phyloP scores from a whole-genome alignment of 306 rosid genomes.

The Begonia fuchsioides region DNA sequence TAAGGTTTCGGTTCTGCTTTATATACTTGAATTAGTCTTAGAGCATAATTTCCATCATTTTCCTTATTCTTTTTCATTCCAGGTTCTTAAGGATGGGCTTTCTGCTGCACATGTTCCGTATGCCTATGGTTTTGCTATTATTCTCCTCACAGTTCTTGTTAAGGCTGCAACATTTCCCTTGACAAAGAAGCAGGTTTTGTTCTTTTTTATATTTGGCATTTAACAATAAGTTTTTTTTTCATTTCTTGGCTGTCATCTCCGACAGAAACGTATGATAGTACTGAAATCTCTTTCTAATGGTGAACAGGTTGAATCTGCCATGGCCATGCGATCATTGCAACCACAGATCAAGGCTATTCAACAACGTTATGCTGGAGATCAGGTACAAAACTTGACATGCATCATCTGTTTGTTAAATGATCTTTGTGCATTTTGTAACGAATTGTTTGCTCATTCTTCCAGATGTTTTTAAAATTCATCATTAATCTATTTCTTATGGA shows the following conservation, averaged over 20 bases:
- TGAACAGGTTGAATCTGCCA: slow-evolving; percentile 75
- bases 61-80: slow-evolving; percentile 6
- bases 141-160: slow-evolving; percentile 69
- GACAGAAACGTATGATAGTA: background rate
- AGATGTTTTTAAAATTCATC: no score
- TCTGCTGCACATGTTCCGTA: slow-evolving; percentile 73
- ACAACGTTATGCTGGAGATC: slow-evolving; percentile 75
- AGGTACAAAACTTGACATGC: slow-evolving; percentile 23
- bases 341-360: slow-evolving; percentile 86
- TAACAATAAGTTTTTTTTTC: background rate
- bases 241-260: background rate
- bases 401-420: background rate
- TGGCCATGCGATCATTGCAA: slow-evolving; percentile 87
- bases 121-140: slow-evolving; percentile 92
- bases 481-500: no score
- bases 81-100: slow-evolving; percentile 83
- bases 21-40: background rate
- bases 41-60: background rate
- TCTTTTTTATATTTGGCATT: background rate
- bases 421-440: background rate
- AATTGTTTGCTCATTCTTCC: no score
- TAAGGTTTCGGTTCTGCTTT: slow-evolving; percentile 26
- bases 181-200: slow-evolving; percentile 66
- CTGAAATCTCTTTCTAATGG: slow-evolving; percentile 1
- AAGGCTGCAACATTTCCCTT: slow-evolving; percentile 81